Conservation (phyloP, 768 basidiomycete species). For the Boletus pseudopeckii region DNA sequence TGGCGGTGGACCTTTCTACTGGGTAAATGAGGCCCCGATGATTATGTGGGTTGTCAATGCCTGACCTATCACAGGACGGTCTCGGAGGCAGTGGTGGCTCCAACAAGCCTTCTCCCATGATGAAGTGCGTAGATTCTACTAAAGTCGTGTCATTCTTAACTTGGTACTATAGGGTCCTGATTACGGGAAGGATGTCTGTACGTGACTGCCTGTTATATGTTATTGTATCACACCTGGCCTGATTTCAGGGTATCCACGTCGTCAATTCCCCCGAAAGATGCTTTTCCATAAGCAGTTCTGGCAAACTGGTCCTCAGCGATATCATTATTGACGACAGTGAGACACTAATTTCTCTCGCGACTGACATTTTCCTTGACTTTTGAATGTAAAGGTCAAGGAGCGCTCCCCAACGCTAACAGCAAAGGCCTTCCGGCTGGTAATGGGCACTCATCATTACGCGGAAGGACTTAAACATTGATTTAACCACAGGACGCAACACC, state of each 20-base stretch:
- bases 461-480: neutral
- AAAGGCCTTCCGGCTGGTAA: conserved; percentile 46
- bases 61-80: conserved; percentile 24
- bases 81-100: conserved; percentile 7
- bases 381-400: conserved; percentile 44
- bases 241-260: conserved; percentile 32
- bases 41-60: neutral
- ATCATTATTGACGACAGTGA: conserved; percentile 56
- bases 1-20: conserved; percentile 43
- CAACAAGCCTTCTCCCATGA: conserved; percentile 37
- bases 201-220: neutral
- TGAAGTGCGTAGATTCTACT: conserved; percentile 28
- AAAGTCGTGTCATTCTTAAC: neutral
- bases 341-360: conserved; percentile 9
- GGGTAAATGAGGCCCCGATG: conserved; percentile 28
- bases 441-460: neutral
- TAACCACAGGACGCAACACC: conserved; percentile 40
- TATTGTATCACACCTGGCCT: neutral
- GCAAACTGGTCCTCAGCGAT: conserved; percentile 39
- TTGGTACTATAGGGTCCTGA: conserved; percentile 30
- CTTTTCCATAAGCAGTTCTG: conserved; percentile 30
- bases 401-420: conserved; percentile 49
- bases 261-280: conserved; percentile 39
- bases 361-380: neutral
- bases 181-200: conserved; percentile 40